Evolutionary conservation across 371 early-diverging fungal species (phyloP).

Genomic region (Circinella minor): DNA sequence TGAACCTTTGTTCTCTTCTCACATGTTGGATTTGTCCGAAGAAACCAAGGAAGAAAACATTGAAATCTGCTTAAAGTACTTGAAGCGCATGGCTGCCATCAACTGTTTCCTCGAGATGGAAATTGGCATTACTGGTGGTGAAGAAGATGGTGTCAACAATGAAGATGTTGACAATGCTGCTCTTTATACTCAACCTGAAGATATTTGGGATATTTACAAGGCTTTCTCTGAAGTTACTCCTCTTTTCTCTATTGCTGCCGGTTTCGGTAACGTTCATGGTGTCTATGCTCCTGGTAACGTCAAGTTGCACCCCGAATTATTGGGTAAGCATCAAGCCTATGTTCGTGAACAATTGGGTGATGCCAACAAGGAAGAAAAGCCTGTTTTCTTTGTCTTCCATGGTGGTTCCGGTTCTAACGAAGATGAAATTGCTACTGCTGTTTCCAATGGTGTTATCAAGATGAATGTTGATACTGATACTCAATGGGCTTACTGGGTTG

Average conservation of each 20-base stretch:
- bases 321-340: constrained; percentile 86
- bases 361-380: constrained; percentile 63
- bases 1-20: constrained; percentile 95
- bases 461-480: constrained; percentile 92
- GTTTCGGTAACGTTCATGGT: constrained; percentile 91
- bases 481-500: constrained; percentile 83
- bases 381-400: constrained; percentile 94
- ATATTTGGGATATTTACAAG: constrained; percentile 90
- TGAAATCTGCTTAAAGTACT: constrained; percentile 83
- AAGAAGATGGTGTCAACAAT: constrained; percentile 96
- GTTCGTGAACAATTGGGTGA: constrained; percentile 69
- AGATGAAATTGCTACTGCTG: constrained; percentile 86
- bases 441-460: constrained; percentile 87
- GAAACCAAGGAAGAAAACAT: constrained; percentile 93
- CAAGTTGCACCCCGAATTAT: constrained; percentile 84
- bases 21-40: constrained; percentile 95
- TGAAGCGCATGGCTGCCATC: constrained; percentile 87
- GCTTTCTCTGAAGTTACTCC: constrained; percentile 78
- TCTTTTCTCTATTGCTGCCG: constrained; percentile 91
- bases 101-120: constrained; percentile 91
- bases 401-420: constrained; percentile 90
- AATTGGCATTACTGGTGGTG: constrained; percentile 95
- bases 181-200: constrained; percentile 92
- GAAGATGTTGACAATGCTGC: constrained; percentile 84
- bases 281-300: constrained; percentile 95